Evolutionary conservation across 352 stramenopile species (phyloP), one percentile per base, ranked within the genome.

Genomic region (Pythium insidiosum): DNA sequence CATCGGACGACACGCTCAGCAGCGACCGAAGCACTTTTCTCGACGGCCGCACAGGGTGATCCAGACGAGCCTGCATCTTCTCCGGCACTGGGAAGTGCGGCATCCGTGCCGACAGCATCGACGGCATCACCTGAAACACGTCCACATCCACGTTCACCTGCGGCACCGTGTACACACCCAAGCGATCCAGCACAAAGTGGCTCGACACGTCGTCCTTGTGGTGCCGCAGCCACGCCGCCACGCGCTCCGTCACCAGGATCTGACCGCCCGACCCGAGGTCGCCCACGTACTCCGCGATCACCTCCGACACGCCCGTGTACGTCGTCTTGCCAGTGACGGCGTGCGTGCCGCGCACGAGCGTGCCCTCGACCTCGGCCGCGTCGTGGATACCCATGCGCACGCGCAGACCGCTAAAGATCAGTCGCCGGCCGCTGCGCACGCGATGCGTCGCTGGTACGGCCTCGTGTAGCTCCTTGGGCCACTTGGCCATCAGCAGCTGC

Each of bases 351-450:
- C 50, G 55, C 23, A 84, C 59, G 12, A 83, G 51, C 30, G 60
- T 58, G 26, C 67, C 74, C 36, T 86, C 74, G 11, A 76, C 68
- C 0, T 44, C 59, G 12, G 53, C 69, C 7, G 71, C 68, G 23
- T 85, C 77, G 57, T 90, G 77, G 42, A 88, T 76, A 1, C 77
- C 74, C 77, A 90, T 90, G 1, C 77, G 77, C 6, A 90, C 73
- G 16, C 77, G 65, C 6, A 89, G 58, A 5, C 77, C 77, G 13
- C 56, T 60, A 30, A 90, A 88, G 22, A 90, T 38, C 19, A 63
- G 33, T 7, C 66, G 61, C 0, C 64, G 53, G 46, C 77, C 77
- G 19, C 55, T 54, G 19, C 68, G 65, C 46, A 76, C 66, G 2
- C 63, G 76, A 43, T 85, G 76, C 10, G 76, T 78, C 2, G 72